phyloP scores from a whole-genome alignment of 2,329 filamentous ascomycete genomes.

The Claviceps capensis region DNA sequence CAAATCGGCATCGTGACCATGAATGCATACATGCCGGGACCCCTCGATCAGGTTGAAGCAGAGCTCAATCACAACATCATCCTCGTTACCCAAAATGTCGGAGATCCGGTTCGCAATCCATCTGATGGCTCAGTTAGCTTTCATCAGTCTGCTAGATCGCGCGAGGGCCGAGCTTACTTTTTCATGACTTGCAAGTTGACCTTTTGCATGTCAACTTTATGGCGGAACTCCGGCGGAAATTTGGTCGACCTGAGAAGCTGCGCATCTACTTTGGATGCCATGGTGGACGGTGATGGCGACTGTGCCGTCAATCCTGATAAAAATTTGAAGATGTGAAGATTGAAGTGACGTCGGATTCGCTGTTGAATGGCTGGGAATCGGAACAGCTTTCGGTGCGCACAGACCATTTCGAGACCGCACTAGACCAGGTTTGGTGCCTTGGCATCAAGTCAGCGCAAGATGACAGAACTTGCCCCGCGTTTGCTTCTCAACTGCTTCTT shows the following conservation, averaged over 20 bases:
- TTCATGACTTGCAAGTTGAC: constrained; percentile 97
- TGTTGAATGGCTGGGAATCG: constrained; percentile 3
- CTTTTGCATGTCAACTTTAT: constrained; percentile 94
- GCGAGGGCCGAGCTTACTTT: constrained; percentile 45
- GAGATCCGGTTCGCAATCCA: constrained; percentile 88
- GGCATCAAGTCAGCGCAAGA: too few relatives aligned
- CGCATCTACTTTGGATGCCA: constrained; percentile 76
- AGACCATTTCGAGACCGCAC: not conserved
- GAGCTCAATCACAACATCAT: constrained; percentile 90
- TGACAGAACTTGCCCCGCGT: not conserved
- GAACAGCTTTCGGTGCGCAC: constrained; percentile 1
- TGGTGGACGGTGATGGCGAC: constrained; percentile 23
- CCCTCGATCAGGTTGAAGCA: constrained; percentile 59
- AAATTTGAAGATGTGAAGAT: not conserved
- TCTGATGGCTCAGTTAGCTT: constrained; percentile 32
- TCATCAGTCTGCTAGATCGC: not conserved
- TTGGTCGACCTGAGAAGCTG: constrained; percentile 86
- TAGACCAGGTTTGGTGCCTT: too few relatives aligned
- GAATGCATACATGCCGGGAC: constrained; percentile 48
- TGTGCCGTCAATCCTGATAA: not conserved
- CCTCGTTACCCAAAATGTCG: constrained; percentile 79
- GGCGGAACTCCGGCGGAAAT: constrained; percentile 83
- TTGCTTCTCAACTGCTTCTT: not conserved
- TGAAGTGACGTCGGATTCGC: constrained; percentile 7
- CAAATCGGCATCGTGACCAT: not conserved